These are phyloP conservation scores for Toxicodendron radicans DNA, from an alignment of 345 rosid genomes.

Conservation along the genomic window DNA sequence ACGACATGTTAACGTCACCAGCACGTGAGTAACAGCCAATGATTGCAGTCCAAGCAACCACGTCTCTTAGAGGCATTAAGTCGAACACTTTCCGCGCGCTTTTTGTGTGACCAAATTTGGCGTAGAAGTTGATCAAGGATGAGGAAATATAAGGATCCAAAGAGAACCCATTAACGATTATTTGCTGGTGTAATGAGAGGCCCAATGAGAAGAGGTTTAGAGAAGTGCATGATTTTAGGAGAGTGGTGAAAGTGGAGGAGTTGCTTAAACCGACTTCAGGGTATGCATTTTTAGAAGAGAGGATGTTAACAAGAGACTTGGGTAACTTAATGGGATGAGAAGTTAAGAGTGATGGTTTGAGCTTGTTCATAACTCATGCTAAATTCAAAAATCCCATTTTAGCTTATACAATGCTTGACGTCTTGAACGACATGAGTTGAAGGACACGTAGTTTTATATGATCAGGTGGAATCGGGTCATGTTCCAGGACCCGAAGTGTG, in stretches of 20 bases:
- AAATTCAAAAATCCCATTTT: no score
- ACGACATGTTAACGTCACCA: slow-evolving; percentile 33
- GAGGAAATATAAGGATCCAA: slow-evolving; percentile 51
- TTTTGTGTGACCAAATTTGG: slow-evolving; percentile 26
- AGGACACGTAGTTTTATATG: no score
- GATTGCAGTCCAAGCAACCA: slow-evolving; percentile 51
- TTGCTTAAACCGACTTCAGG: slow-evolving; percentile 32
- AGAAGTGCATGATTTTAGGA: slow-evolving; percentile 58
- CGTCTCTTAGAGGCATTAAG: slow-evolving; percentile 44
- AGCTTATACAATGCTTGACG: no score
- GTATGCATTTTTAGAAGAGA: slow-evolving; percentile 41
- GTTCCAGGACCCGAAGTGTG: no score
- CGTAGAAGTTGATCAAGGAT: slow-evolving; percentile 48
- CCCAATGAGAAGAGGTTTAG: slow-evolving; percentile 42
- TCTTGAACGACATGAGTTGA: no score
- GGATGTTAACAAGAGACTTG: slow-evolving; percentile 26
- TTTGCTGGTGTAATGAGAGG: slow-evolving; percentile 45
- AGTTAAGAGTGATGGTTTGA: slow-evolving; percentile 34
- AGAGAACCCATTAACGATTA: slow-evolving; percentile 49
- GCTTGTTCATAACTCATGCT: slow-evolving; percentile 31
- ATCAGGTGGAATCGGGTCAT: no score
- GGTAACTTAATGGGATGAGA: neutral
- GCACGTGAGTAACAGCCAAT: slow-evolving; percentile 50
- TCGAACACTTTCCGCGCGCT: slow-evolving; percentile 53
- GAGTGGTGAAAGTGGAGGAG: slow-evolving; percentile 47